Evolutionary conservation across 345 rosid species (phyloP), one percentile per base, ranked within the genome.

Genomic region (Rhodomyrtus tomentosa): DNA sequence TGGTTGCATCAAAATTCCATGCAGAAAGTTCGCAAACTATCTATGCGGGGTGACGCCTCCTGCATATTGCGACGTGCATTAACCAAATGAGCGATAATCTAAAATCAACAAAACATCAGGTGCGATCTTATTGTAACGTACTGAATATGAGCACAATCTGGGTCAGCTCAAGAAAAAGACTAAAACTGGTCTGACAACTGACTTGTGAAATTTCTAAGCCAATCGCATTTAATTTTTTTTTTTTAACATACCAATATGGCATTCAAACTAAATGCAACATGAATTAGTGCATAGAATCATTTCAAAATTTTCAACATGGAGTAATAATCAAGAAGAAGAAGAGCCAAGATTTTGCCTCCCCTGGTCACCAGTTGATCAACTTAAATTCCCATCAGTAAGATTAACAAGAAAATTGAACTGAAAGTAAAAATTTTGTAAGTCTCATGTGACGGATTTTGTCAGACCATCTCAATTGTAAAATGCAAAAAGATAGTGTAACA

Each of bases 11-110:
- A 68, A 68, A 68, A 68, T 68, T 45, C 79, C 79, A 68, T 68
- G 79, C 79, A 68, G 79, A 68, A 68, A 68, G 79, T 81, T 52
- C 48, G 25, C 59, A 49, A 32, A 29, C 42, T 81, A 51, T 16
- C 58, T 81, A 86, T 85, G 91, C 81, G 10, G 96, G 96, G 87
- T 95, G 98, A 85, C 96, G 88, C 90, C 96, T 89, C 95, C 96
- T 95, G 95, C 92, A 92, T 83, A 84, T 84, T 85, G 58, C 73
- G 81, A 25, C 24, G 38, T 36, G 45, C n/a, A 80, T 68, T 12
- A 84, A 73, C 84, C 56, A 42, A 29, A 52, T 10, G 52, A 29
- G 83, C 38, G 18, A 40, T 9, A 49, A 25, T n/a, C 16, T 3
- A n/a, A 48, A 49, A 49, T 68, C 45, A 68, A 68, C 79, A 68